Conservation (phyloP, 2,329 filamentous ascomycete species). For the Colletotrichum sansevieriae region DNA sequence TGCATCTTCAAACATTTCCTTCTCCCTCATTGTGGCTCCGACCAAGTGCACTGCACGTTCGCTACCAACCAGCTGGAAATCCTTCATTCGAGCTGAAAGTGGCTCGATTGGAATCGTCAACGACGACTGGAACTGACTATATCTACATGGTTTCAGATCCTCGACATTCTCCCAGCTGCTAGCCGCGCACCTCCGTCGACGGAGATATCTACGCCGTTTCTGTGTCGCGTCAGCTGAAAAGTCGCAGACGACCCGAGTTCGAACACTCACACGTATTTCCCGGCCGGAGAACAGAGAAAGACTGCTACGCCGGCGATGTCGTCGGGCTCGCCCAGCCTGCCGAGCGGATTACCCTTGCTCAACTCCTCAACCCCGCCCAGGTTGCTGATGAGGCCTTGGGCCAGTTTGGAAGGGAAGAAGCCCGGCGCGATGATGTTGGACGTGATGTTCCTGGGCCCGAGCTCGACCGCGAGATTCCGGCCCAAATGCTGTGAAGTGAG, state of each 20-base stretch:
- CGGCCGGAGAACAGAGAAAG: conserved; percentile 66
- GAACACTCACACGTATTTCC: conserved; percentile 61
- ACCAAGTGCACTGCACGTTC: too few relatives aligned
- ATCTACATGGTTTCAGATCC: conserved; percentile 40
- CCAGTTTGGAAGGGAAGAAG: conserved; percentile 78
- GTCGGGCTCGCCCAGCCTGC: conserved; percentile 67
- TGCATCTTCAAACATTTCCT: too few relatives aligned
- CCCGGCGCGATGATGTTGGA: conserved; percentile 77
- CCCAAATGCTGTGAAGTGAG: conserved; percentile 63
- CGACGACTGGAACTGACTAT: too few relatives aligned
- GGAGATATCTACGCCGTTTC: conserved; percentile 53
- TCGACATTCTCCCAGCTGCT: conserved; percentile 47
- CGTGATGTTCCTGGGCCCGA: conserved; percentile 74
- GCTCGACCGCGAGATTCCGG: conserved; percentile 75
- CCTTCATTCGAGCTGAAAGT: too few relatives aligned
- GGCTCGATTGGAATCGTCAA: not conserved
- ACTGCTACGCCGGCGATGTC: conserved; percentile 72
- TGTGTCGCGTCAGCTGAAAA: conserved; percentile 34
- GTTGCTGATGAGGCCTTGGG: conserved; percentile 72
- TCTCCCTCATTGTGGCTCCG: too few relatives aligned
- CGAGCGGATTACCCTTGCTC: conserved; percentile 65
- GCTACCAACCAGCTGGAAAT: too few relatives aligned
- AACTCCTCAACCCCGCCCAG: conserved; percentile 68
- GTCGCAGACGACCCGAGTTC: conserved; percentile 4
- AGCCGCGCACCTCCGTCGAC: conserved; percentile 52